These are phyloP conservation scores for Mucor velutinosus DNA, from an alignment of 371 early-diverging fungal species.

Conservation along the genomic window DNA sequence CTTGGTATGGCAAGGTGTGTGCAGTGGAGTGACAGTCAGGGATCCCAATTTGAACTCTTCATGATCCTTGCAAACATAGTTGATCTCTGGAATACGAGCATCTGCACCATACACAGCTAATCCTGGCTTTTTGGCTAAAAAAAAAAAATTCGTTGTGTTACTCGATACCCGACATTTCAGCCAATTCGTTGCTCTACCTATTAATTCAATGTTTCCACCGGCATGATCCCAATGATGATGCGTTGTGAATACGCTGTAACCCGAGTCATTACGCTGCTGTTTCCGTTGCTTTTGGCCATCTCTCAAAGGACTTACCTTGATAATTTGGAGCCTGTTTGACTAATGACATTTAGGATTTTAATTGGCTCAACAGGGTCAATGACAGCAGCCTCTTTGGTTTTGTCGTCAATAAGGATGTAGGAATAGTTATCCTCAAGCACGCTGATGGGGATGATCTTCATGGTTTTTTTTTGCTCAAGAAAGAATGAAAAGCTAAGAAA, in stretches of 20 bases:
- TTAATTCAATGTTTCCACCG: constrained; percentile 69
- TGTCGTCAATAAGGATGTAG: constrained; percentile 75
- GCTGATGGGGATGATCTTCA: constrained; percentile 39
- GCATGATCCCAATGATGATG: constrained; percentile 79
- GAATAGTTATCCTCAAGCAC: constrained; percentile 79
- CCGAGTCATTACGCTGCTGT: neutral
- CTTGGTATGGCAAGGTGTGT: constrained; percentile 90
- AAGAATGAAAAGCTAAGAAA: neutral
- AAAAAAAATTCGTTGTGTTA: constrained; percentile 65
- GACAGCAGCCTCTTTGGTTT: constrained; percentile 57
- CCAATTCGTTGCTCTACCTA: constrained; percentile 14
- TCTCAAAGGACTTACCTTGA: constrained; percentile 28
- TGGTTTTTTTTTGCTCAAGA: neutral
- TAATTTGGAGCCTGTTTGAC: constrained; percentile 55
- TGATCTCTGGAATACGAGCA: constrained; percentile 82
- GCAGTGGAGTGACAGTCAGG: constrained; percentile 64
- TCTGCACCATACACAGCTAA: constrained; percentile 87
- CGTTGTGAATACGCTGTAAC: constrained; percentile 4
- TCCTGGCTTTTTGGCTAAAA: constrained; percentile 62
- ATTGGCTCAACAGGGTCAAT: constrained; percentile 66
- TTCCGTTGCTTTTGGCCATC: neutral
- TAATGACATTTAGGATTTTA: constrained; percentile 50
- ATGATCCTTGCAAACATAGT: constrained; percentile 72
- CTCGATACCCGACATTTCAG: constrained; percentile 48
- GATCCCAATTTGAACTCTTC: constrained; percentile 79